Conservation (phyloP, 2,329 filamentous ascomycete species). For the Ophiosphaerella narmari region DNA sequence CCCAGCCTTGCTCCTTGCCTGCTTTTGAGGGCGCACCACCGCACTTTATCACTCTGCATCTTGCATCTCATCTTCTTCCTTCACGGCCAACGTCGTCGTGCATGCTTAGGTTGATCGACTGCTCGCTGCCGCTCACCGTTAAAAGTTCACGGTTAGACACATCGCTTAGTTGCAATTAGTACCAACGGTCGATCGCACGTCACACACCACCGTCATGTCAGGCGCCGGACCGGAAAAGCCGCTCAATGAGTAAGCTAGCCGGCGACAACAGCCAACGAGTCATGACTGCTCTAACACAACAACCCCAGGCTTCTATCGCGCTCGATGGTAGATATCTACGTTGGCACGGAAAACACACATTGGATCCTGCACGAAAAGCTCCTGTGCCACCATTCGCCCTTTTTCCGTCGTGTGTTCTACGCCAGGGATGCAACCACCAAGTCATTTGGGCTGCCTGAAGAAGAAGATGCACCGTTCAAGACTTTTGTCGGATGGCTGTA, state of each 20-base stretch:
- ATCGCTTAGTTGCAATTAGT: constrained; percentile 17
- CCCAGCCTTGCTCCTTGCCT: constrained; percentile 31
- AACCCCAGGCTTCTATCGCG: constrained; percentile 55
- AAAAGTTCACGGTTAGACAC: constrained; percentile 3
- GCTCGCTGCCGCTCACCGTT: constrained; percentile 15
- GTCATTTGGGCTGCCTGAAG: constrained; percentile 56
- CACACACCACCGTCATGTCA: constrained; percentile 27
- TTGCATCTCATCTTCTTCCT: constrained; percentile 6
- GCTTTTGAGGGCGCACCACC: constrained; percentile 32
- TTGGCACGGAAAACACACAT: constrained; percentile 59
- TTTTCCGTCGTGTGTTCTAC: constrained; percentile 60
- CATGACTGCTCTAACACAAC: neutral
- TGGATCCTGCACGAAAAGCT: constrained; percentile 63
- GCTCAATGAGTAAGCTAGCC: constrained; percentile 38
- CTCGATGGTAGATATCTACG: constrained; percentile 61
- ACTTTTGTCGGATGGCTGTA: constrained; percentile 61
- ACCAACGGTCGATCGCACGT: constrained; percentile 15
- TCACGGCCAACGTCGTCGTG: constrained; percentile 3
- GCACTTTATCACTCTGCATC: constrained; percentile 13
- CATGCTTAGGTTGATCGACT: constrained; percentile 7
- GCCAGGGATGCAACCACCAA: constrained; percentile 41
- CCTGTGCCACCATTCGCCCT: constrained; percentile 58
- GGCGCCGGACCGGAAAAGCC: constrained; percentile 31
- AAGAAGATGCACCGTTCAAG: constrained; percentile 58
- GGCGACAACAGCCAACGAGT: neutral